These are phyloP conservation scores for Podospora appendiculata DNA, from an alignment of 495 filamentous ascomycete genomes.

Conservation along the genomic window DNA sequence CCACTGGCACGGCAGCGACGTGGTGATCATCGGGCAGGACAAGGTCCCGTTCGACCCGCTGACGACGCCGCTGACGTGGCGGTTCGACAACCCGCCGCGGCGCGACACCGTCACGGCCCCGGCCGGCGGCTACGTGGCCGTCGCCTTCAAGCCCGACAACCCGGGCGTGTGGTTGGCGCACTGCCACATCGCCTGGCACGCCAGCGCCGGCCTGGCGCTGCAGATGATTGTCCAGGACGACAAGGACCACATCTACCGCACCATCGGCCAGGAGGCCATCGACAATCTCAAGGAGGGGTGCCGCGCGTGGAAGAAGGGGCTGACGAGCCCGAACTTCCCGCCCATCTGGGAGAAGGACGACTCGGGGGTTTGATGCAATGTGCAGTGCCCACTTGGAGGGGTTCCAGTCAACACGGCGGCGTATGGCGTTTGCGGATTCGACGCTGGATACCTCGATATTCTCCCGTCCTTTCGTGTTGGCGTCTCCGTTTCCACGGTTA, in stretches of 20 bases:
- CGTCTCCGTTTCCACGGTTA: no score
- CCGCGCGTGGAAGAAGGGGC: background rate
- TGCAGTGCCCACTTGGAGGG: no score
- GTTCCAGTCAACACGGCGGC: no score
- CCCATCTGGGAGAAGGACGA: no score
- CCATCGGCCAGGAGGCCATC: background rate
- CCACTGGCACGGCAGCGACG: slow-evolving; percentile 45
- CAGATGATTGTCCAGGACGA: slow-evolving; percentile 23
- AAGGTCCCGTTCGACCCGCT: slow-evolving; percentile 19
- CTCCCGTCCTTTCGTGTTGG: no score
- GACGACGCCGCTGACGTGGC: slow-evolving; percentile 5
- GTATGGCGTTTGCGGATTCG: no score
- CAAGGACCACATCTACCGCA: background rate
- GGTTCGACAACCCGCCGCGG: slow-evolving; percentile 39
- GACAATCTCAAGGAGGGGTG: background rate
- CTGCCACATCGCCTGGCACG: slow-evolving; percentile 48
- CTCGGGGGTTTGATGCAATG: no score
- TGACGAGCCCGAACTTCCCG: no score
- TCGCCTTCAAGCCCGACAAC: slow-evolving; percentile 46
- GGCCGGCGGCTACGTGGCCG: slow-evolving; percentile 28
- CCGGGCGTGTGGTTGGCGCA: slow-evolving; percentile 46
- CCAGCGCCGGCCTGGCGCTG: slow-evolving; percentile 20
- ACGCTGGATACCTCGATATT: no score
- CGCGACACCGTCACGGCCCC: slow-evolving; percentile 48
- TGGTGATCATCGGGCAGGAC: background rate